Evolutionary conservation across 768 basidiomycete genomes (phyloP).

Genomic region (Fomitopsis pulvina): DNA sequence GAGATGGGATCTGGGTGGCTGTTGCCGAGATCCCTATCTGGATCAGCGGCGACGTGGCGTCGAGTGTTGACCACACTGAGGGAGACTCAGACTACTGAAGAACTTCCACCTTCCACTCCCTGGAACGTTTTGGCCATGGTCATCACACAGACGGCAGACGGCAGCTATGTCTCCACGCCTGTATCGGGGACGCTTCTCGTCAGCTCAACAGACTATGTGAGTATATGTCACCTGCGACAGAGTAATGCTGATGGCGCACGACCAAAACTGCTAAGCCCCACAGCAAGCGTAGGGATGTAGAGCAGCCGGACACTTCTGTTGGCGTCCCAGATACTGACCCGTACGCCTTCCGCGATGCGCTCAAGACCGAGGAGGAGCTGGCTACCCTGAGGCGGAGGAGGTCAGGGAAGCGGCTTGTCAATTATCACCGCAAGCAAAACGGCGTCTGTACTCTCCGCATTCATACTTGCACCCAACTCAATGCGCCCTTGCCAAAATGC

Average conservation of each 20-base stretch:
- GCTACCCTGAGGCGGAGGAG: conserved; percentile 51
- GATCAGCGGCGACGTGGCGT: too few species aligned
- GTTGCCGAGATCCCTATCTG: too few species aligned
- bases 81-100: neutral
- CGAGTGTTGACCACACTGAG: too few species aligned
- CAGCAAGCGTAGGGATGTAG: neutral
- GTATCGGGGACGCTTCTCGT: neutral
- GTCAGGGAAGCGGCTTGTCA: conserved; percentile 56
- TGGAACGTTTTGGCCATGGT: conserved; percentile 13
- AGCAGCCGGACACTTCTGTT: neutral
- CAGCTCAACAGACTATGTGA: neutral
- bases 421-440: conserved; percentile 69
- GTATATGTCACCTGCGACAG: neutral
- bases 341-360: conserved; percentile 53
- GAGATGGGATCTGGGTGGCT: too few species aligned
- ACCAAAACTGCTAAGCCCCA: neutral
- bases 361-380: conserved; percentile 60
- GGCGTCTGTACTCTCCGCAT: conserved; percentile 35
- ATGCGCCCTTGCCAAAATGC: conserved; percentile 10
- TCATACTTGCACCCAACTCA: neutral
- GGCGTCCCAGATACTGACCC: conserved; percentile 45
- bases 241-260: conserved; percentile 26
- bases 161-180: neutral
- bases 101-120: neutral
- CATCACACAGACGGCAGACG: conserved; percentile 3